phyloP scores from a whole-genome alignment of 192 early-diverging fungal species.

The Gamsiella multidivaricata region DNA sequence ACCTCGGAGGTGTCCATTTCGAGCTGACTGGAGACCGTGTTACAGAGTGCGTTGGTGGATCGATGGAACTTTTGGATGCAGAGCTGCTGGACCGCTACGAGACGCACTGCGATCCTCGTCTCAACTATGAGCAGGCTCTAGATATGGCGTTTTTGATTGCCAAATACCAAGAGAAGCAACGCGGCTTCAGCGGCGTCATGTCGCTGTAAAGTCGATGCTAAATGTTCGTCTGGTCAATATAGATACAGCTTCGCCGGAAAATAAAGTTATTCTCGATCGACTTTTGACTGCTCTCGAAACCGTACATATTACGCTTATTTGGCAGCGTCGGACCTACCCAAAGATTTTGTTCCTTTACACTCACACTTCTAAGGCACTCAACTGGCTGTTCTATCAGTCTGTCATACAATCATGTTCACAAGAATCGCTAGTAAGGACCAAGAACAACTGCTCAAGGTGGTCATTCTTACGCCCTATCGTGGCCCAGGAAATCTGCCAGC shows the following conservation, averaged over 20 bases:
- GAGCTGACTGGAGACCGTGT: slow-evolving; percentile 98
- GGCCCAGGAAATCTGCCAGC: slow-evolving; percentile 47
- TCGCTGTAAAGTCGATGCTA: too few relatives aligned
- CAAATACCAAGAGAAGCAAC: slow-evolving; percentile 78
- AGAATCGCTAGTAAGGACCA: background rate
- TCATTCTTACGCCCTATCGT: slow-evolving; percentile 30
- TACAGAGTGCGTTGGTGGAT: slow-evolving; percentile 97
- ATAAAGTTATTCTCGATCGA: too few relatives aligned
- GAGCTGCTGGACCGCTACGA: slow-evolving; percentile 93
- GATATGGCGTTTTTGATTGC: slow-evolving; percentile 98
- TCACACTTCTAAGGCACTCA: too few relatives aligned
- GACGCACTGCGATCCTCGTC: slow-evolving; percentile 95
- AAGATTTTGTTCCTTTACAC: too few relatives aligned
- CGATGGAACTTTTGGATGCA: slow-evolving; percentile 87
- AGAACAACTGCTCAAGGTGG: slow-evolving; percentile 15
- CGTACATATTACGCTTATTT: too few relatives aligned
- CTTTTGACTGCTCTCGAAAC: slow-evolving; percentile 23
- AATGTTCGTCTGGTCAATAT: too few relatives aligned
- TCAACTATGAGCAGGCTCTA: slow-evolving; percentile 97
- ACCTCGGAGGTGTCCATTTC: slow-evolving; percentile 94
- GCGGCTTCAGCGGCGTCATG: slow-evolving; percentile 49
- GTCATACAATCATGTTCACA: slow-evolving; percentile 1
- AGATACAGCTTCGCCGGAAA: background rate
- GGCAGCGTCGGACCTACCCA: too few relatives aligned
- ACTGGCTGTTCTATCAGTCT: background rate